A percentile compares a stretch with the other conserved stretches of the same genome.
phyloP scores from a whole-genome alignment of 1,284 basidiomycete species.

The Puccinia sorghi region DNA sequence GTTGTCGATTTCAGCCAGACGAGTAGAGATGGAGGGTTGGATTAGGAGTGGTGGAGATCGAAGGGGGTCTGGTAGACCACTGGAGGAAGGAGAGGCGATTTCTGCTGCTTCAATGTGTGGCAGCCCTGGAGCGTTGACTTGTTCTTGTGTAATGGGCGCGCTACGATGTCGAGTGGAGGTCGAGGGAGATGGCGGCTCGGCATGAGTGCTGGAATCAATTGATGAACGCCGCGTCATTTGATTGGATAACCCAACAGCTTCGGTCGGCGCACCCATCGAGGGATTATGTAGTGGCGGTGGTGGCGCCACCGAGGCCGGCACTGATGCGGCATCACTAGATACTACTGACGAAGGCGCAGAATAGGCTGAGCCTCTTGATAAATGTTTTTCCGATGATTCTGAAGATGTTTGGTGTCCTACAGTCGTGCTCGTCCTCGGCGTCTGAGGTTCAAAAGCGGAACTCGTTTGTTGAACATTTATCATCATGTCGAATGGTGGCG shows the following conservation, averaged over 20 bases:
- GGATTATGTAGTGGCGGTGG: conserved; percentile 45
- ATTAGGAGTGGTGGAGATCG: conserved; percentile 35
- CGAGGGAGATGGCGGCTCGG: conserved; percentile 49
- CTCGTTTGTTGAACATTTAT: not conserved
- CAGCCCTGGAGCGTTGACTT: conserved; percentile 48
- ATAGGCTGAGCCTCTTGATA: conserved; percentile 36
- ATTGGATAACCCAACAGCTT: conserved; percentile 44
- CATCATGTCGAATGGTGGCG: not conserved
- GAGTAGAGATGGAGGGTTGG: conserved; percentile 6
- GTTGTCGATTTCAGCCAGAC: not conserved
- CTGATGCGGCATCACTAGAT: conserved; percentile 27
- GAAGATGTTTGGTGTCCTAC: conserved; percentile 43
- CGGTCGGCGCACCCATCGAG: conserved; percentile 48
- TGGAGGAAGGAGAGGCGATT: not conserved
- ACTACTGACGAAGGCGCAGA: conserved; percentile 49
- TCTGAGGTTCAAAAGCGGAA: conserved; percentile 32
- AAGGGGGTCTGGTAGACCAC: conserved; percentile 37
- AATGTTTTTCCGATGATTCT: conserved; percentile 33
- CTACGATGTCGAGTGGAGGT: conserved; percentile 49
- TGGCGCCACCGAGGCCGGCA: conserved; percentile 38
- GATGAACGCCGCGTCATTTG: conserved; percentile 46
- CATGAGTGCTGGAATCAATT: conserved; percentile 47
- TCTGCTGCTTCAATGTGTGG: conserved; percentile 47
- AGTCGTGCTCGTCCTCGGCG: conserved; percentile 40
- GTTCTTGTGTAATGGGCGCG: conserved; percentile 49